Evolutionary conservation across 192 early-diverging fungal genomes (phyloP).

Genomic region (Backusella mclennaniae): DNA sequence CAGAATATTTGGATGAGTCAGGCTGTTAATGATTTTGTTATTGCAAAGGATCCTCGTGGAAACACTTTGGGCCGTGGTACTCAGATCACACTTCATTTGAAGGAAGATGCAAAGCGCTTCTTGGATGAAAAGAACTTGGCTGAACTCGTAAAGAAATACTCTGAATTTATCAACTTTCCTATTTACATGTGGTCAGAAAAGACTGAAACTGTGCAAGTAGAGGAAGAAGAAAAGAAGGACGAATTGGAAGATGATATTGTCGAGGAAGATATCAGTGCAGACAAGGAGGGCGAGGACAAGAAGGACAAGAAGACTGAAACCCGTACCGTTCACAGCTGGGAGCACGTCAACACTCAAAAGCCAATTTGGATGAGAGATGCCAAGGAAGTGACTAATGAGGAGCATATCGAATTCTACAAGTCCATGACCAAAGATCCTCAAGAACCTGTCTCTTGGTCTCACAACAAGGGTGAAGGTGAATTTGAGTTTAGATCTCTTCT

Average conservation of each 20-base stretch:
- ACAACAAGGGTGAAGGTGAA: constrained; percentile 95
- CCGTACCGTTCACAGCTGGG: constrained; percentile 62
- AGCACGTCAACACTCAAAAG: constrained; percentile 86
- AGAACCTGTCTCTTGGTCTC: constrained; percentile 78
- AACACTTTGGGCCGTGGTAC: constrained; percentile 93
- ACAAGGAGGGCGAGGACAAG: constrained; percentile 47
- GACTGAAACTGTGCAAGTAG: constrained; percentile 57
- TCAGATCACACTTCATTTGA: constrained; percentile 88
- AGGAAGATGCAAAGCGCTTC: constrained; percentile 84
- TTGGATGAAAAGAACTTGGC: constrained; percentile 69
- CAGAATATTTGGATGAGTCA: constrained; percentile 95
- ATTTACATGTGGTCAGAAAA: constrained; percentile 77
- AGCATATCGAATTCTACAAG: constrained; percentile 91
- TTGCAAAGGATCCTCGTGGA: constrained; percentile 86
- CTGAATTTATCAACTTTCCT: constrained; percentile 98
- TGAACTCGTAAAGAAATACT: constrained; percentile 81
- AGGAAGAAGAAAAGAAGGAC: constrained; percentile 37
- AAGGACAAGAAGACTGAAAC: constrained; percentile 54
- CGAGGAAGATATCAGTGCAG: constrained; percentile 51
- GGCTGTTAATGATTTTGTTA: constrained; percentile 88
- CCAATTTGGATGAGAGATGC: constrained; percentile 92
- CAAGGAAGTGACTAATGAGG: constrained; percentile 69
- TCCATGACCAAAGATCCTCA: constrained; percentile 68
- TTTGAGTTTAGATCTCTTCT: constrained; percentile 88
- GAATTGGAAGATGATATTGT: constrained; percentile 37